A percentile compares a stretch with the other conserved stretches of the same genome.
These are phyloP conservation scores for Leccinum aurantiacum DNA, from an alignment of 768 basidiomycete genomes.

Conservation along the genomic window DNA sequence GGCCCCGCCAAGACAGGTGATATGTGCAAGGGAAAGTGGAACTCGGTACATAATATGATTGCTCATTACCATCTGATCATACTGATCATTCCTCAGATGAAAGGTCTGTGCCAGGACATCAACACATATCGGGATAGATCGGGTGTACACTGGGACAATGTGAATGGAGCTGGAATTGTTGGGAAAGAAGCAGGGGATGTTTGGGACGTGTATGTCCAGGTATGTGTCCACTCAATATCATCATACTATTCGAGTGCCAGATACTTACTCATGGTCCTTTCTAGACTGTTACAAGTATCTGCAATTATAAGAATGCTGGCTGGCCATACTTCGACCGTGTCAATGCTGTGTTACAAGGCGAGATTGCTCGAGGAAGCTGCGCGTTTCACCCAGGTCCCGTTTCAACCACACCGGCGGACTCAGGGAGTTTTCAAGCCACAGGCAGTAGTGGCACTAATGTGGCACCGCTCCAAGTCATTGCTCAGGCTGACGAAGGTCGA, in stretches of 20 bases:
- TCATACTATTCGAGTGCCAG: background rate
- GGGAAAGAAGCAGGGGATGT: background rate
- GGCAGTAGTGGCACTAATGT: background rate
- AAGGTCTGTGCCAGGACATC: background rate
- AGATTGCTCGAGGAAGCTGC: background rate
- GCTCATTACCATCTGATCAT: background rate
- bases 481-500: background rate
- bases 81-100: background rate
- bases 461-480: background rate
- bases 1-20: background rate
- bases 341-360: background rate
- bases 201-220: background rate
- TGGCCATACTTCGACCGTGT: background rate
- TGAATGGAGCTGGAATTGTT: background rate
- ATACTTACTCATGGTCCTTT: background rate
- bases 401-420: background rate
- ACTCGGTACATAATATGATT: background rate
- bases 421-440: too few species aligned
- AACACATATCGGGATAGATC: background rate
- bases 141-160: background rate
- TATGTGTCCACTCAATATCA: background rate
- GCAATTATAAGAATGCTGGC: background rate
- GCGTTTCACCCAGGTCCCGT: background rate
- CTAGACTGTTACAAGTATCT: background rate
- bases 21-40: background rate